A percentile compares a stretch with the other conserved stretches of the same genome.
These are phyloP conservation scores for Hansfordia pulvinata DNA, from an alignment of 2,329 filamentous ascomycete genomes.

Conservation along the genomic window DNA sequence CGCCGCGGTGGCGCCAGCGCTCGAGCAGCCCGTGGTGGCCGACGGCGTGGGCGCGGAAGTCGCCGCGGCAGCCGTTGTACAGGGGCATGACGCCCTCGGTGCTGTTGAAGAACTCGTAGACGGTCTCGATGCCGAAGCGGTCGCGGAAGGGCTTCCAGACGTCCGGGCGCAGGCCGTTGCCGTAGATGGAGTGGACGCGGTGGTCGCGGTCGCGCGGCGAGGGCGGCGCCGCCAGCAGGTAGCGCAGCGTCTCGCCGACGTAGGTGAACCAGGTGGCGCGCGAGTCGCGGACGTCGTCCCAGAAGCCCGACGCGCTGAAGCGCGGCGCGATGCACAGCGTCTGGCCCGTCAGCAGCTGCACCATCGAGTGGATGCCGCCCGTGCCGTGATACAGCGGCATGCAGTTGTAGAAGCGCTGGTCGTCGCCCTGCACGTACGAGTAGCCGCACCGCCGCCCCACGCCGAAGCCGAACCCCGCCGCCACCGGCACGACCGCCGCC, in stretches of 20 bases:
- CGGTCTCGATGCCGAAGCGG: slow-evolving; percentile 46
- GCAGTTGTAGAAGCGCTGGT: slow-evolving; percentile 59
- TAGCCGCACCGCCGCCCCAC: slow-evolving; percentile 16
- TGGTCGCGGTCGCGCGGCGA: slow-evolving; percentile 47
- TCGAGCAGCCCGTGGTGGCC: slow-evolving; percentile 57
- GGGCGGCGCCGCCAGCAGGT: slow-evolving; percentile 54
- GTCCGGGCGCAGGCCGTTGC: slow-evolving; percentile 56
- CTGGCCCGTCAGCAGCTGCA: slow-evolving; percentile 34
- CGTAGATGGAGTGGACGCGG: slow-evolving; percentile 43
- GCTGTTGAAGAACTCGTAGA: slow-evolving; percentile 67
- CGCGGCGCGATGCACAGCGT: slow-evolving; percentile 50
- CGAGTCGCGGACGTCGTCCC: slow-evolving; percentile 56
- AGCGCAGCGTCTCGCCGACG: slow-evolving; percentile 65
- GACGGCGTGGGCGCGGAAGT: slow-evolving; percentile 49
- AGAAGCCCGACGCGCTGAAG: slow-evolving; percentile 60
- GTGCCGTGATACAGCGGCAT: slow-evolving; percentile 72
- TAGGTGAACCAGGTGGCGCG: slow-evolving; percentile 61
- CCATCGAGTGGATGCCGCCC: slow-evolving; percentile 45
- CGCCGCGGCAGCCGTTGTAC: slow-evolving; percentile 44
- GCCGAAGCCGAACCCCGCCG: slow-evolving; percentile 19
- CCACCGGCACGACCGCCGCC: slow-evolving; percentile 46
- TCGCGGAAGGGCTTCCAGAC: slow-evolving; percentile 53
- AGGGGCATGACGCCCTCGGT: slow-evolving; percentile 58
- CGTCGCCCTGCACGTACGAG: slow-evolving; percentile 16
- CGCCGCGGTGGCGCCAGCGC: slow-evolving; percentile 35